phyloP scores from a whole-genome alignment of 1,284 basidiomycete species.

The Naganishia albida region DNA sequence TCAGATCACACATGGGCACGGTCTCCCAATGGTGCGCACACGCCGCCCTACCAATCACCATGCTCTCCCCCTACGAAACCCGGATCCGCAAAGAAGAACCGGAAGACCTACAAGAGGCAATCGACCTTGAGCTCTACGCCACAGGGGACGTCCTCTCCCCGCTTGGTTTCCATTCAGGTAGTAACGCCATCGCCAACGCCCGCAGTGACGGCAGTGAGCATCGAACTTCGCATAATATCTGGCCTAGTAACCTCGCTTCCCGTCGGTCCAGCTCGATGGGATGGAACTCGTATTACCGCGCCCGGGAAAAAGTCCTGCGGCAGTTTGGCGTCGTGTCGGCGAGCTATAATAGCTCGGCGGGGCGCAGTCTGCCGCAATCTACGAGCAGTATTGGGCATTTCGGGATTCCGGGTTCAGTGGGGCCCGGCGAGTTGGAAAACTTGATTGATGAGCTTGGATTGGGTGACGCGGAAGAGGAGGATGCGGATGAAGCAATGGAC shows the following conservation, averaged over 20 bases:
- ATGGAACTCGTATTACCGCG: conserved; percentile 26
- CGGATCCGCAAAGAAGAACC: conserved; percentile 42
- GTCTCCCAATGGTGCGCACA: conserved; percentile 45
- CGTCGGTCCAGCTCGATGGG: conserved; percentile 21
- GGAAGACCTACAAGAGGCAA: conserved; percentile 42
- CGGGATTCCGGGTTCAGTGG: neutral
- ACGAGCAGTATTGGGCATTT: conserved; percentile 11
- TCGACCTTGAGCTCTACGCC: conserved; percentile 50
- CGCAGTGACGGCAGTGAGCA: neutral
- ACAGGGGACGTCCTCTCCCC: conserved; percentile 29
- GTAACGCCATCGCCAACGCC: neutral
- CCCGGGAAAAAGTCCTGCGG: conserved; percentile 29
- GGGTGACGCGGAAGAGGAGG: conserved; percentile 3
- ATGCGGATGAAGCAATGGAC: neutral
- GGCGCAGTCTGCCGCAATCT: conserved; percentile 12
- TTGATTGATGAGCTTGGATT: conserved; percentile 29
- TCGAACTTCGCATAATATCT: neutral
- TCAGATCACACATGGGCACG: conserved; percentile 44
- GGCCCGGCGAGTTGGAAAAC: conserved; percentile 11
- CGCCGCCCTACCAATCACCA: conserved; percentile 40
- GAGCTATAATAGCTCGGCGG: conserved; percentile 14
- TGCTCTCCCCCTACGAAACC: conserved; percentile 48
- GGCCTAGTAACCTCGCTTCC: conserved; percentile 9
- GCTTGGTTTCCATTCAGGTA: conserved; percentile 5
- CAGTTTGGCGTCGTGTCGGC: conserved; percentile 26